Evolutionary conservation across 371 early-diverging fungal genomes (phyloP).

Genomic region (Phascolomyces articulosus): DNA sequence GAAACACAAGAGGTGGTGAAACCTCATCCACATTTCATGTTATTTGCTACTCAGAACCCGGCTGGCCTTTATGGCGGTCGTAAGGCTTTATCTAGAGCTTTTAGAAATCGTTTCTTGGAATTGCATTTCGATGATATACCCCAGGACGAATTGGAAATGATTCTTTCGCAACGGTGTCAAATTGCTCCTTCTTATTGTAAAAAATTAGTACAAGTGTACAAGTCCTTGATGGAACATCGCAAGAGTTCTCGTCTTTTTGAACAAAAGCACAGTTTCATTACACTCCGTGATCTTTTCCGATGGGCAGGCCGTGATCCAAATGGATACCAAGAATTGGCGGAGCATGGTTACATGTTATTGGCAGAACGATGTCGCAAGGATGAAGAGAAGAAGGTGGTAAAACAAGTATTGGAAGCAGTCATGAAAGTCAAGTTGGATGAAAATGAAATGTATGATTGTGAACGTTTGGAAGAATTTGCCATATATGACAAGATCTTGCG

Average conservation of each 20-base stretch:
- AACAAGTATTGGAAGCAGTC: constrained; percentile 82
- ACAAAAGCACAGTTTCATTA: constrained; percentile 92
- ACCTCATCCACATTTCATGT: constrained; percentile 97
- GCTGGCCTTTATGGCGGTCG: constrained; percentile 99
- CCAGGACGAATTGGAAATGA: constrained; percentile 85
- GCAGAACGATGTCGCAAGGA: constrained; percentile 90
- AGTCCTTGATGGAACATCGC: constrained; percentile 79
- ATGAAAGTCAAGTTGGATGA: constrained; percentile 77
- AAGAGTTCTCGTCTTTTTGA: constrained; percentile 90
- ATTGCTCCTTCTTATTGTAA: constrained; percentile 93
- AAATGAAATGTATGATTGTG: constrained; percentile 67
- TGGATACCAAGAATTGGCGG: constrained; percentile 82
- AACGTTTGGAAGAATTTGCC: constrained; percentile 57
- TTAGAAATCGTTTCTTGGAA: constrained; percentile 99
- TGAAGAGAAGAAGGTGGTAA: constrained; percentile 86
- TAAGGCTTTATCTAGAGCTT: constrained; percentile 98
- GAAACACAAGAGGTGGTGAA: constrained; percentile 96
- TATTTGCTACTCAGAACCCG: constrained; percentile 99
- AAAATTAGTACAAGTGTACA: constrained; percentile 89
- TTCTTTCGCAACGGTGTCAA: constrained; percentile 81
- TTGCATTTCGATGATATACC: constrained; percentile 96
- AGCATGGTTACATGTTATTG: constrained; percentile 95
- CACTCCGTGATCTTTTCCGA: constrained; percentile 98
- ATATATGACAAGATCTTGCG: constrained; percentile 40
- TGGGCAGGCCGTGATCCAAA: constrained; percentile 93